Base-by-base conservation (phyloP, 441 rosid genomes). In the Populus hybrid region DNA sequence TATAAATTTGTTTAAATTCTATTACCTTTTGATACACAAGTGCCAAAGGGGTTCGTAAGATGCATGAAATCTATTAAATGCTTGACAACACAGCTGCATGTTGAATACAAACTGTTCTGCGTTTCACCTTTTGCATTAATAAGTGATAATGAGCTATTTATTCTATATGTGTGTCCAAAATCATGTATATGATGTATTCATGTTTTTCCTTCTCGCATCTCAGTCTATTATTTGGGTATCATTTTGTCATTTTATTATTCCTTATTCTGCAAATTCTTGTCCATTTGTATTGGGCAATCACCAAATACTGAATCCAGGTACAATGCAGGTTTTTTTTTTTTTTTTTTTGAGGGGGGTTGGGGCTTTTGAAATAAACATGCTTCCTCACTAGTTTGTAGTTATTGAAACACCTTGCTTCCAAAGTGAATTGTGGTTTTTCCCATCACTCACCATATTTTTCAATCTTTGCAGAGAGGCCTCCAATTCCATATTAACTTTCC, bases 401-500 rank as follows among this genome's bases (percentile, higher is more conserved):
- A 18, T 53, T 53, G 21, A 53, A 53, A 53, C 61, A 4, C 8
- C 61, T 14, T 69, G 42, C n/a, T 30, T 69, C 42, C 71, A 16
- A 69, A 28, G 3, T 35, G 10, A 34, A 18, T n/a, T 34, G 61
- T 53, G 61, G 61, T 28, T 53, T 53, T 16, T 53, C 61, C n/a
- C 61, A 53, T 18, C 61, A 53, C 71, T 78, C 5, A 59, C 4
- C 66, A 46, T 57, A 35, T 67, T 69, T 23, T 78, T 70, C 30
- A 32, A 40, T 68, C 24, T 72, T 70, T 85, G 88, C 94, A 96
- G 99, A 77, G 99, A 96, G 86, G 99, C 99, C 46, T 96, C 94
- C 75, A 93, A 87, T 86, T 96, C 98, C 67, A 91, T 96, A 85
- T 86, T 96, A 92, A 91, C 93, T 42, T 96, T 96, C 92, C 88